Evolutionary conservation across 148 eudicot genomes (phyloP), one percentile per base, ranked within the genome.

Genomic region (Gaultheria prostrata): DNA sequence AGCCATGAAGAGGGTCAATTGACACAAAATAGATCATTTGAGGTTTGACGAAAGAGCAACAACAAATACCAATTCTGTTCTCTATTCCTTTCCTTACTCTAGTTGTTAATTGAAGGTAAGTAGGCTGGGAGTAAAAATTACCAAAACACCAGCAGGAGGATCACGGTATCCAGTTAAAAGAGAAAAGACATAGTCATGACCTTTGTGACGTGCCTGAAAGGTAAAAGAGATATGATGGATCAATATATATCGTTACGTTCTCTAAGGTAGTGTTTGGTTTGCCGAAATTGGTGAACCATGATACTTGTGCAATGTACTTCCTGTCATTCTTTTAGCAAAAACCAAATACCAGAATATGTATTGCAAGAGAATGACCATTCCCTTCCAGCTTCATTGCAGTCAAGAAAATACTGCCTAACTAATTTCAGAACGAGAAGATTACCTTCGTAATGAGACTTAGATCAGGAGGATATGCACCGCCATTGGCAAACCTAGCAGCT

Each of bases 401-500:
- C 70, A 24, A 24, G 15, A 32, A 24, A 63, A 63, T 14, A 9
- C 4, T 9, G 70, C 15, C 18, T 35, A 33, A 6, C 13, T 4
- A 46, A 17, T 32, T 28, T 20, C 69, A 35, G 45, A 78, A 65
- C 50, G 79, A 43, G 35, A 69, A 35, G 32, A 73, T 84, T 87
- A 93, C 98, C 88, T 94, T 94, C 69, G 94, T 91, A 26, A 94
- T 93, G 56, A 94, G 97, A 86, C 94, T 94, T 57, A 92, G 85
- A 84, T 94, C 98, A 43, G 98, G 97, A 84, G 98, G 98, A 85
- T 93, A 94, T 67, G 98, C 98, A 54, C 98, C 97, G 78, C 98
- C 97, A 90, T 94, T 94, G 45, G 98, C 95, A 90, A 94, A 94
- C 83, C 98, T 93, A 70, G 97, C 98, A 82, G 98, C 97, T 87